Evolutionary conservation across 176 grass and related monocot species (phyloP).

Genomic region (Hordeum vulgare): MorexV3_pseudomolecules_assembly NC_058522.1:485149673-485150172

Average conservation of each 20-base stretch:
- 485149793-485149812: background rate
- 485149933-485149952: background rate
- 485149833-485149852: background rate
- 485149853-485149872: background rate
- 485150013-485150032: background rate
- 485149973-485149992: background rate
- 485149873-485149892: background rate
- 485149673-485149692: background rate
- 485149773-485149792: background rate
- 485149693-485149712: background rate
- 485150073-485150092: background rate
- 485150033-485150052: background rate
- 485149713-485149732: background rate
- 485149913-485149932: background rate
- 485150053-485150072: background rate
- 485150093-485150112: background rate
- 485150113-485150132: too few relatives aligned
- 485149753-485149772: background rate
- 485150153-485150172: too few relatives aligned
- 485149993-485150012: fast-evolving
- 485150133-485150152: too few relatives aligned
- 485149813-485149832: too few relatives aligned
- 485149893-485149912: background rate
- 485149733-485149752: background rate
- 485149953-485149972: background rate